Conservation (phyloP, 257 asterid species). For the Solanum chaucha region DNA sequence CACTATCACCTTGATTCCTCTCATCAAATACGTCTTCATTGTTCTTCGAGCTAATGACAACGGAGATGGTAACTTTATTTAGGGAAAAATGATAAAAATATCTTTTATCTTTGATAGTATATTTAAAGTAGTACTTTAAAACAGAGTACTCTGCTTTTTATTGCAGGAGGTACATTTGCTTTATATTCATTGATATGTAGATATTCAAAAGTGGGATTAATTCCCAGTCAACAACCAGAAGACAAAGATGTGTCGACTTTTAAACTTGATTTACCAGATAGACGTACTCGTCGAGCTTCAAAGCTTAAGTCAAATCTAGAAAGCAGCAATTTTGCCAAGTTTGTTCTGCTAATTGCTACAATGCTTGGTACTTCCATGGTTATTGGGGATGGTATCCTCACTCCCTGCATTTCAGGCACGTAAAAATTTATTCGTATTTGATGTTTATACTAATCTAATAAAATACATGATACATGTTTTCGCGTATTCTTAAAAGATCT, state of each 20-base stretch:
- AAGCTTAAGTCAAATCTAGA: constrained; percentile 31
- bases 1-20: constrained; percentile 22
- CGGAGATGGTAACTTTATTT: constrained; percentile 19
- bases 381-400: constrained; percentile 71
- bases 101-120: too few relatives aligned
- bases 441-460: not conserved
- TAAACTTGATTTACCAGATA: constrained; percentile 22
- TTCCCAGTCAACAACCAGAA: constrained; percentile 43
- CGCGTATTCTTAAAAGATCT: not conserved
- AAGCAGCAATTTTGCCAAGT: constrained; percentile 21
- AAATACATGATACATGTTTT: too few relatives aligned
- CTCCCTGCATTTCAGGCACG: constrained; percentile 65
- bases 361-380: constrained; percentile 84
- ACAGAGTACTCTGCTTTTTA: not conserved
- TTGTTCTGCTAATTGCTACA: constrained; percentile 29
- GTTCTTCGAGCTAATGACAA: constrained; percentile 27
- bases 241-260: constrained; percentile 42
- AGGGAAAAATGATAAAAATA: not conserved
- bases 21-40: constrained; percentile 22
- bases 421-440: not conserved
- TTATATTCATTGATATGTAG: constrained; percentile 58
- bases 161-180: constrained; percentile 72
- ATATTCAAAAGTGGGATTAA: constrained; percentile 42
- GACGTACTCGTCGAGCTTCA: constrained; percentile 20
- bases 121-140: too few relatives aligned